Evolutionary conservation across 139 green algal species (phyloP), one percentile per base, ranked within the genome.

Genomic region (Marvania coccoides): DNA sequence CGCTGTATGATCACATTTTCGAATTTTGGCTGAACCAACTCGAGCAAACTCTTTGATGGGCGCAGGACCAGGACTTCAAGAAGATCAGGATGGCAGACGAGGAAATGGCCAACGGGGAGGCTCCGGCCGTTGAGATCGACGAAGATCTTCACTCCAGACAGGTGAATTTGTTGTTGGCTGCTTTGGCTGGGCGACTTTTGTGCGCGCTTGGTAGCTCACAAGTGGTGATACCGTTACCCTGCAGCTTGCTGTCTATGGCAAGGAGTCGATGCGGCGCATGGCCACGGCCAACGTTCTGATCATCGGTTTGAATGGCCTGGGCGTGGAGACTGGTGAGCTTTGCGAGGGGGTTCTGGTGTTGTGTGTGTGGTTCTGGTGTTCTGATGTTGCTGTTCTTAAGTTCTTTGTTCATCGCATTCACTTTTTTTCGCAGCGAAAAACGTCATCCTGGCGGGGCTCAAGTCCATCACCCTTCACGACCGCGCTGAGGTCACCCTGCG

Each of bases 171-270:
- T 15, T 31, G 12, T 29, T 38, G 10, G 29, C 31, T 66, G 58
- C 29, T 62, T 62, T 13, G 36, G n/a, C 9, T 62, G 9, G 14
- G 23, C 33, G 5, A 23, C 19, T 9, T 1, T 69, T 34, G 35
- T 19, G 30, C 5, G 10, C 48, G 29, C 24, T 34, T 40, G 7
- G 5, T 37, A 40, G 58, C 23, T 9, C 3, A 33, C n/a, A 34
- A 29, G 31, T 38, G 46, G 14, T 63, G 30, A 24, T n/a, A 2
- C 12, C 24, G 37, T 40, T 14, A 19, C n/a, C 42, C 8, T 38
- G 33, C 92, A 99, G 84, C 82, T 99, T 8, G 94, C 94, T 3
- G 94, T 99, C 34, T 99, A 99, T 72, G 94, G 94, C 38, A 78
- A 91, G 6, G 94, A 98, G 71, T 87, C 75, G 7, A 97, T 99